A percentile compares a stretch with the other conserved stretches of the same genome.
Evolutionary conservation across 139 green algal genomes (phyloP).

Genomic region (Chlamydomonas sphaeroides): DNA sequence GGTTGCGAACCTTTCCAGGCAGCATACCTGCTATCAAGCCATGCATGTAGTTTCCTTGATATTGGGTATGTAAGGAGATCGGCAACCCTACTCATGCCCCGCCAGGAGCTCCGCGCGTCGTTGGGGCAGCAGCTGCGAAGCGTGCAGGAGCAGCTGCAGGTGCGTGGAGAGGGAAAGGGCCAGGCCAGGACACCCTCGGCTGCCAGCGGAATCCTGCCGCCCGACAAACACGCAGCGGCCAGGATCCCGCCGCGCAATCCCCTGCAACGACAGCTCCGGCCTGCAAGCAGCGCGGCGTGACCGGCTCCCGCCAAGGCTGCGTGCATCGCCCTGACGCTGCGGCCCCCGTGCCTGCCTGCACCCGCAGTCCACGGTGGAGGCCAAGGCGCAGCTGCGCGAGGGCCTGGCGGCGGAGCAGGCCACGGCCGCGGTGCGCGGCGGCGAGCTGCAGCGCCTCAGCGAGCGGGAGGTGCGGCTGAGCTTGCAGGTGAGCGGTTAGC

Average conservation of each 20-base stretch:
- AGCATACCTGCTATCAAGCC: too few species aligned
- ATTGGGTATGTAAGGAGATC: too few species aligned
- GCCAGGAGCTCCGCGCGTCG: not conserved
- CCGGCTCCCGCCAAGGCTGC: too few species aligned
- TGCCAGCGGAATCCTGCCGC: too few species aligned
- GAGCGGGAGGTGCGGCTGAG: constrained; percentile 3
- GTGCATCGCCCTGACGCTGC: not conserved
- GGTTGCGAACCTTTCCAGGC: too few species aligned
- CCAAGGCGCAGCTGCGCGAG: constrained; percentile 9
- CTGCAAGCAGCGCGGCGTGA: too few species aligned
- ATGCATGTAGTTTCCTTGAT: too few species aligned
- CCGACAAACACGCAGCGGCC: too few species aligned
- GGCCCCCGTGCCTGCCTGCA: not conserved
- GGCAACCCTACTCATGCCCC: too few species aligned
- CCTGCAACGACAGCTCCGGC: too few species aligned
- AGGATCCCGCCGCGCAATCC: too few species aligned
- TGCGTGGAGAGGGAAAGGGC: not conserved
- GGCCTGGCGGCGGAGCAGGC: constrained; percentile 13
- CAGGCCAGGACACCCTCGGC: too few species aligned
- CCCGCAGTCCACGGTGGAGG: not conserved
- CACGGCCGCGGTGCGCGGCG: not conserved
- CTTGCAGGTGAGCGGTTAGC: not conserved
- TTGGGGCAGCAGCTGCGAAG: not conserved
- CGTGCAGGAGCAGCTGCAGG: constrained; percentile 23
- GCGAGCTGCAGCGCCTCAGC: not conserved